Conservation (phyloP, 805 yeast species). For the Spathaspora passalidarum region DNA sequence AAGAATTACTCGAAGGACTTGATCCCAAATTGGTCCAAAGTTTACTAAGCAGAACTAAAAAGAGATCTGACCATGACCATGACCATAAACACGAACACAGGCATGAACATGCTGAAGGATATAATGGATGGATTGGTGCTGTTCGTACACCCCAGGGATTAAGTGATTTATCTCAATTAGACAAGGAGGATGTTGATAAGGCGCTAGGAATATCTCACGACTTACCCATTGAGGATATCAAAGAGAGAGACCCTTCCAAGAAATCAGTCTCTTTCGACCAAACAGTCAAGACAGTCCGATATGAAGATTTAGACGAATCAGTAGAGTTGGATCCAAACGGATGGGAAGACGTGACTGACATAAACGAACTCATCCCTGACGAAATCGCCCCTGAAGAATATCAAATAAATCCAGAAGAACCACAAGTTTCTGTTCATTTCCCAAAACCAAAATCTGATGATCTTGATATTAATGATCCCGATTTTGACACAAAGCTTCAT, state of each 20-base stretch:
- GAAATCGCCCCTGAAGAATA: conserved; percentile 41
- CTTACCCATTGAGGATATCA: no score
- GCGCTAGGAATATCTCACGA: conserved; percentile 30
- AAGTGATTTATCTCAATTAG: conserved; percentile 29
- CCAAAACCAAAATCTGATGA: conserved; percentile 38
- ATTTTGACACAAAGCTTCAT: conserved; percentile 74
- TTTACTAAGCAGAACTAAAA: conserved; percentile 54
- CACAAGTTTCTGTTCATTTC: conserved; percentile 59
- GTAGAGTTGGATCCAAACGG: conserved; percentile 31
- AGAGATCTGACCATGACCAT: conserved; percentile 24
- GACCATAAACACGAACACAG: conserved; percentile 15
- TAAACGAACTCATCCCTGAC: conserved; percentile 52
- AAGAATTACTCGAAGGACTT: conserved; percentile 62
- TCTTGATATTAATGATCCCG: conserved; percentile 70
- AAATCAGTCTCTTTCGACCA: conserved; percentile 31
- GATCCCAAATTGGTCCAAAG: conserved; percentile 67
- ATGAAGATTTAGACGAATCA: conserved; percentile 25
- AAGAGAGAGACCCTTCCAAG: conserved; percentile 5
- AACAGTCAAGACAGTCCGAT: conserved; percentile 24
- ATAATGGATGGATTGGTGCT: conserved; percentile 41
- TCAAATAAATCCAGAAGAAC: conserved; percentile 30
- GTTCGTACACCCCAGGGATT: conserved; percentile 35
- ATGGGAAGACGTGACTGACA: conserved; percentile 50
- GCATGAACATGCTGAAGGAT: conserved; percentile 40
- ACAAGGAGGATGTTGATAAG: conserved; percentile 32